Conservation (phyloP, 345 rosid genomes). For the Combretum micranthum region DNA sequence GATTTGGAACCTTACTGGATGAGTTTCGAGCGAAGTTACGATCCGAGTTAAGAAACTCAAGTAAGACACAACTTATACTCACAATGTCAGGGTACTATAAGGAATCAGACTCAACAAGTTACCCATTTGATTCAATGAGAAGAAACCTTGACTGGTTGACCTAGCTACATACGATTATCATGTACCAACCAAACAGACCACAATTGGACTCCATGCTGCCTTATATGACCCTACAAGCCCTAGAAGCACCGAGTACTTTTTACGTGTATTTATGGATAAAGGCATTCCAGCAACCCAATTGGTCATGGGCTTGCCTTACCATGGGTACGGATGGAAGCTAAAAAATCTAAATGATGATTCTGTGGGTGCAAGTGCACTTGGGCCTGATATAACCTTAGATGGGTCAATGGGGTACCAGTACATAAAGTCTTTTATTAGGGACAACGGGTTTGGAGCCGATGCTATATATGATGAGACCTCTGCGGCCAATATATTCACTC, state of each 20-base stretch:
- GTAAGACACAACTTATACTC: too few species aligned
- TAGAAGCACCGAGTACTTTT: constrained; percentile 9
- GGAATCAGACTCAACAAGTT: too few species aligned
- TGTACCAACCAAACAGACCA: constrained; percentile 4
- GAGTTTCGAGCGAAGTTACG: too few species aligned
- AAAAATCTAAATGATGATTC: not conserved
- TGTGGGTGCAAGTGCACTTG: constrained; percentile 16
- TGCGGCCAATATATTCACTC: constrained; percentile 18
- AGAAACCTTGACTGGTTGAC: too few species aligned
- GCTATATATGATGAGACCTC: constrained; percentile 22
- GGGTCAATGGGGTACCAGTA: constrained; percentile 20
- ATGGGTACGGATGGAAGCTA: constrained; percentile 27
- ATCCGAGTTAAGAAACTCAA: too few species aligned
- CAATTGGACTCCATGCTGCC: constrained; percentile 16
- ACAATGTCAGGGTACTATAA: too few species aligned
- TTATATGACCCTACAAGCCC: constrained; percentile 11
- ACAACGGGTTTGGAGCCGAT: constrained; percentile 17
- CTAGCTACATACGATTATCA: constrained; percentile 11
- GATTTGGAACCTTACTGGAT: too few species aligned
- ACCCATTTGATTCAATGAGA: too few species aligned
- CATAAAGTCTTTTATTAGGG: constrained; percentile 6
- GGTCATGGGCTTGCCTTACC: constrained; percentile 24
- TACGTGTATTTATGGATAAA: constrained; percentile 1
- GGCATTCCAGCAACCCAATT: constrained; percentile 13
- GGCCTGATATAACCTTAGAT: not conserved